Percentiles rank a stretch among this genome's conserved stretches.
Conservation (phyloP, 2,329 filamentous ascomycete species). For the Alternaria sp. region DNA sequence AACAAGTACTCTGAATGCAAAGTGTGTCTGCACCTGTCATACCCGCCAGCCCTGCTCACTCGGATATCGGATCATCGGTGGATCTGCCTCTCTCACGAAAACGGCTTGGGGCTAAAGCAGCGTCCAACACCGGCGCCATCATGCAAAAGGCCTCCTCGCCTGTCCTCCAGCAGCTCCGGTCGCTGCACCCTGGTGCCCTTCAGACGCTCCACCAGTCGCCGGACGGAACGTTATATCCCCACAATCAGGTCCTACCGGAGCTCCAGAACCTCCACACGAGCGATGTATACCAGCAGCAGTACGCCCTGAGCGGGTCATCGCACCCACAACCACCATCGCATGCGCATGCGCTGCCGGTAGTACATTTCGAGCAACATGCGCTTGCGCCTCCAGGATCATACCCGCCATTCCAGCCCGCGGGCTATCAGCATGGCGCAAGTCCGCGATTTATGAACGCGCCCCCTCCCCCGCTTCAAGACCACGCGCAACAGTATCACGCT, state of each 20-base stretch:
- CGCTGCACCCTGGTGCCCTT: constrained; percentile 40
- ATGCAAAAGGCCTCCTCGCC: constrained; percentile 32
- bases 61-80: constrained; percentile 13
- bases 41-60: neutral
- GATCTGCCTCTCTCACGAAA: constrained; percentile 17
- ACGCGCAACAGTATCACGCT: constrained; percentile 30
- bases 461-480: constrained; percentile 25
- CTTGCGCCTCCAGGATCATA: constrained; percentile 36
- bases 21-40: constrained; percentile 8
- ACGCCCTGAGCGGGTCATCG: constrained; percentile 30
- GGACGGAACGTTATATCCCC: constrained; percentile 35
- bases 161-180: constrained; percentile 33
- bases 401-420: constrained; percentile 30
- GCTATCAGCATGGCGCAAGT: constrained; percentile 39
- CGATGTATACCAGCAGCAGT: constrained; percentile 35
- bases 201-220: constrained; percentile 43
- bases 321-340: constrained; percentile 34
- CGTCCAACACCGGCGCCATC: constrained; percentile 35
- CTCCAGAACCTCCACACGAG: constrained; percentile 53
- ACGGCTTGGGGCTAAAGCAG: constrained; percentile 36
- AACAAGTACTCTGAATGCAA: constrained; percentile 9
- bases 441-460: constrained; percentile 36
- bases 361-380: constrained; percentile 50
- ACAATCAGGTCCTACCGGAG: constrained; percentile 41
- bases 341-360: constrained; percentile 30